Percentiles rank a stretch among this genome's conserved stretches.
These are phyloP conservation scores for Rasamsonia emersonii DNA, from an alignment of 2,329 filamentous ascomycete genomes.

Conservation along the genomic window DNA sequence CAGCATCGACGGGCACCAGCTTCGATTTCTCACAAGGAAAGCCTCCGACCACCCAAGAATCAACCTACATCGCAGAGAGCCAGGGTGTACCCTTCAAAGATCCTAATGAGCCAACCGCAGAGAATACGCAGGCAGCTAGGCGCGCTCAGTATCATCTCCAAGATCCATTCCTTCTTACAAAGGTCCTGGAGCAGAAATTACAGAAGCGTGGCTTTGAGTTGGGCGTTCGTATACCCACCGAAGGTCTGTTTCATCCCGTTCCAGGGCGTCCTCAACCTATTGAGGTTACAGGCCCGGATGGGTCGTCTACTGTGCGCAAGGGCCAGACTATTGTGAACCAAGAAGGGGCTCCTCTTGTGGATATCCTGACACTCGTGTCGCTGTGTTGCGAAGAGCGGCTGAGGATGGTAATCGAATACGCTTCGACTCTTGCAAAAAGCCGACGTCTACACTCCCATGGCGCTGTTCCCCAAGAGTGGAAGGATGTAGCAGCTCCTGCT, in stretches of 20 bases:
- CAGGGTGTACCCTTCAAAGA: conserved; percentile 51
- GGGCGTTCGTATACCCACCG: conserved; percentile 50
- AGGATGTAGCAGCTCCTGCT: conserved; percentile 51
- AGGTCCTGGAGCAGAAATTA: conserved; percentile 45
- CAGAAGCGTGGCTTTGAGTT: conserved; percentile 51
- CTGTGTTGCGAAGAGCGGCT: conserved; percentile 75
- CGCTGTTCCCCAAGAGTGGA: conserved; percentile 66
- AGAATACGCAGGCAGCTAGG: conserved; percentile 56
- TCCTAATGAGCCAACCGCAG: conserved; percentile 53
- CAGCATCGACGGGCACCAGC: conserved; percentile 36
- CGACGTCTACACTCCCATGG: conserved; percentile 75
- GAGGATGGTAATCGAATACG: conserved; percentile 67
- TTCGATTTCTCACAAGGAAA: conserved; percentile 45
- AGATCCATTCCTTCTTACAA: conserved; percentile 63
- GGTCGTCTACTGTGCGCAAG: conserved; percentile 52
- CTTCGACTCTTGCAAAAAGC: conserved; percentile 59
- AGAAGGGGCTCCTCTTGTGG: conserved; percentile 57
- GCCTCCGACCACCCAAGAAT: conserved; percentile 46
- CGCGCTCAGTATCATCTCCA: conserved; percentile 61
- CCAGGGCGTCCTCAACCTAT: conserved; percentile 35
- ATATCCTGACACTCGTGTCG: conserved; percentile 74
- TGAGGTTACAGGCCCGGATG: conserved; percentile 52
- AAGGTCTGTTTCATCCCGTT: conserved; percentile 43
- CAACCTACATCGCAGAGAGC: conserved; percentile 46
- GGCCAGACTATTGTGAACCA: conserved; percentile 68